Base-by-base conservation (phyloP, 192 early-diverging fungal species). In the Backusella mclennaniae region DNA sequence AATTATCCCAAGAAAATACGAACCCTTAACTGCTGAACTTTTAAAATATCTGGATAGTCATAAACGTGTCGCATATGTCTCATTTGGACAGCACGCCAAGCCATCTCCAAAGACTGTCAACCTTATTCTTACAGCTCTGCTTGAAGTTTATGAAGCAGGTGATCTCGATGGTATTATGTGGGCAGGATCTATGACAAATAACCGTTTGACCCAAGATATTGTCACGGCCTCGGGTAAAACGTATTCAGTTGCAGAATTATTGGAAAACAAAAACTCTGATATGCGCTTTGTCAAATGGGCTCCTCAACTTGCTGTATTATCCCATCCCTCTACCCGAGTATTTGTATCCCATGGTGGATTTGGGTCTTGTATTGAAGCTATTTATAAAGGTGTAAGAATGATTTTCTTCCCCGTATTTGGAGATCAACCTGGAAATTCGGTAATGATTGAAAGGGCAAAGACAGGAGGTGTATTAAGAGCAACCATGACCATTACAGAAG, bases 81-180 rank as follows among this genome's bases (percentile, higher is more conserved):
- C 80, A 26, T 81, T 84, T 67, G 79, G 79, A 2, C 70, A 68
- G 35, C 73, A 73, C 11, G 17, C 73, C 15, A 69, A 21, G 1
- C 42, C 77, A 7, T 38, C 67, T 35, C 21, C 21, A 14, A 42
- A 78, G 33, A 72, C 71, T 2, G 42, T 73, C 17, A n/a, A 9
- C 19, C 56, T 66, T 26, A 11, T 84, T 29, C 46, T 81, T 35
- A 26, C 56, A 53, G 31, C 83, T 9, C 19, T 81, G 1, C 5
- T 76, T n/a, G 69, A 77, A 26, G 33, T 66, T 5, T n/a, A 73
- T 9, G 42, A 82, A 14, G 21, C 80, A 6, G 67, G 67, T 33
- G 26, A 66, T 23, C 3, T 82, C 42, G 82, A 83, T 69, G 82
- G 82, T n/a, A 67, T 82, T 14, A 73, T 84, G 14, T 84, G 83